Conservation (phyloP, 225 moss, liverwort and hornwort genomes). For the Asterella californica region DNA sequence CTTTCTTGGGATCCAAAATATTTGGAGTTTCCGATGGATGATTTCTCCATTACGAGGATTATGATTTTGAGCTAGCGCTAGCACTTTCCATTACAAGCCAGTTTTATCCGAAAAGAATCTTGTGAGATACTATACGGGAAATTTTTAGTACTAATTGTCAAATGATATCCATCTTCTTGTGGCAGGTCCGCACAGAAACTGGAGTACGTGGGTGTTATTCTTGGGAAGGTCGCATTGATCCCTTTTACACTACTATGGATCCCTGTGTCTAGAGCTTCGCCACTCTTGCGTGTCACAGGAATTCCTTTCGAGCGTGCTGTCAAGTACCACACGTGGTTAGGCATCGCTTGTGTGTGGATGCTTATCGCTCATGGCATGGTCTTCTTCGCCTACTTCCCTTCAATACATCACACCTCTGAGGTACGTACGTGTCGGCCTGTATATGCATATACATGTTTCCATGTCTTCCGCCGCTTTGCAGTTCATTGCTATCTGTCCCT, state of each 20-base stretch:
- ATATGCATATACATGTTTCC: too few relatives aligned
- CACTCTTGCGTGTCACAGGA: background rate
- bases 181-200: conserved; percentile 19
- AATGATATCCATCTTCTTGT: background rate
- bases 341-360: conserved; percentile 16
- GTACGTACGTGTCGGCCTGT: background rate
- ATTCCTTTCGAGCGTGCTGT: background rate
- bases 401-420: background rate
- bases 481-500: background rate
- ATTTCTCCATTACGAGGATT: background rate
- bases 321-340: conserved; percentile 36
- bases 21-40: background rate
- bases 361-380: background rate
- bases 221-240: conserved; percentile 5
- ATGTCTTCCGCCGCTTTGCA: too few relatives aligned
- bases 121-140: background rate
- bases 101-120: background rate
- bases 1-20: background rate
- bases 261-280: conserved; percentile 8
- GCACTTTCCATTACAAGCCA: background rate
- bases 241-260: conserved; percentile 10
- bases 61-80: background rate
- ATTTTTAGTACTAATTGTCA: too few relatives aligned
- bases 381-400: background rate
- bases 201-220: background rate